Percentiles rank a stretch among this genome's conserved stretches.
Conservation (phyloP, 1,284 basidiomycete genomes). For the Meira miltonrushii region DNA sequence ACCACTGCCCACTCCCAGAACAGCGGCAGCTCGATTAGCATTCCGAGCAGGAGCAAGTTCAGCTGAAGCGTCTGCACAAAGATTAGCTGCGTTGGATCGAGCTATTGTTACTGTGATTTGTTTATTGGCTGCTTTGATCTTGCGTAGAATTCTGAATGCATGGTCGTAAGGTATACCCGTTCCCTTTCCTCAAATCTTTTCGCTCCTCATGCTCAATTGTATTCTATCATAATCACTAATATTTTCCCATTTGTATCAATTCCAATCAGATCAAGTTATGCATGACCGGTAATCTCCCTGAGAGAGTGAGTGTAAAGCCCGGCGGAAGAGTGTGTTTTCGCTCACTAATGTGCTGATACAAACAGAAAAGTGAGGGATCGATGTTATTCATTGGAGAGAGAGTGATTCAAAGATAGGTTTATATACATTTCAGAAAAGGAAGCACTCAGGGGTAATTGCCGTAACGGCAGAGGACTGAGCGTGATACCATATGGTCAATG, state of each 20-base stretch:
- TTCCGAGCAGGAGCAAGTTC: background rate
- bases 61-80: slow-evolving; percentile 6
- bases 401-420: no score
- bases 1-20: background rate
- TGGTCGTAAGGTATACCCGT: background rate
- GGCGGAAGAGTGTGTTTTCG: no score
- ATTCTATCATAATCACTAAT: background rate
- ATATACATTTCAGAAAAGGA: no score
- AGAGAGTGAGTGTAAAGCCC: no score
- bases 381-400: no score
- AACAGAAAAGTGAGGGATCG: no score
- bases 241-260: background rate
- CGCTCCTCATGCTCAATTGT: background rate
- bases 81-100: slow-evolving; percentile 13
- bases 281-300: no score
- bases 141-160: slow-evolving; percentile 10
- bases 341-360: no score
- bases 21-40: background rate
- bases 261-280: no score
- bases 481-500: no score
- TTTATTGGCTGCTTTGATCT: slow-evolving; percentile 10
- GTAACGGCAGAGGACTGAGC: no score
- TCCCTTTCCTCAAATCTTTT: background rate
- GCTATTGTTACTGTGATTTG: slow-evolving; percentile 14
- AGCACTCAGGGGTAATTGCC: no score